phyloP scores from a whole-genome alignment of 106 monocot genomes.

The Posidonia australis region DNA sequence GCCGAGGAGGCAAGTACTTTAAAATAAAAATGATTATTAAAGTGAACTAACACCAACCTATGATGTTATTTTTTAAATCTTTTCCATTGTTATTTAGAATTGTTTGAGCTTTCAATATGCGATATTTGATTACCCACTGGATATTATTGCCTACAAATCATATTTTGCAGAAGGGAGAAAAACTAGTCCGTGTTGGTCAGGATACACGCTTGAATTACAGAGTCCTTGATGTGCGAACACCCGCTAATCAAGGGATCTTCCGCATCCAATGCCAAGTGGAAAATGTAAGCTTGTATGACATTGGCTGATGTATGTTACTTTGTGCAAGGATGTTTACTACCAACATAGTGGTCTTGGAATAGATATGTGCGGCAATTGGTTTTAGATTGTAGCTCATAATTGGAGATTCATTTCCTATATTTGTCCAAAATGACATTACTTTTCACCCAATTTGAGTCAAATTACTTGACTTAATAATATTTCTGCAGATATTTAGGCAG shows the following conservation, averaged over 20 bases:
- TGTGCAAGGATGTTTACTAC: too few relatives aligned
- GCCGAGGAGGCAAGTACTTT: slow-evolving; percentile 41
- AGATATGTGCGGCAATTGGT: too few relatives aligned
- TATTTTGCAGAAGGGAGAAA: slow-evolving; percentile 43
- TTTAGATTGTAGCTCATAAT: neutral
- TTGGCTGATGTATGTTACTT: too few relatives aligned
- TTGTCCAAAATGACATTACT: neutral
- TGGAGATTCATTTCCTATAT: neutral
- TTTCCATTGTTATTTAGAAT: too few relatives aligned
- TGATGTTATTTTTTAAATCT: too few relatives aligned
- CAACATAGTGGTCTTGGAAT: too few relatives aligned
- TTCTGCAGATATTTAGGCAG: slow-evolving; percentile 48
- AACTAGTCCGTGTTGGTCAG: slow-evolving; percentile 77
- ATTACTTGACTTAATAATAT: neutral
- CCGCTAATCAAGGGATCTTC: slow-evolving; percentile 73
- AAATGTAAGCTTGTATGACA: slow-evolving; percentile 31
- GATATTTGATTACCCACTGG: too few relatives aligned
- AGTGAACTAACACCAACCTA: too few relatives aligned
- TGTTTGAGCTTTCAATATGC: too few relatives aligned
- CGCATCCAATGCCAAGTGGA: slow-evolving; percentile 41
- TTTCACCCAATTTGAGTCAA: neutral
- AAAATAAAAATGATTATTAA: too few relatives aligned
- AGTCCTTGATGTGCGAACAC: slow-evolving; percentile 70
- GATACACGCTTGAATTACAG: slow-evolving; percentile 80
- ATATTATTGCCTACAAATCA: neutral